Conservation (phyloP, 129 eudicot species). For the Escallonia herrerae region DNA sequence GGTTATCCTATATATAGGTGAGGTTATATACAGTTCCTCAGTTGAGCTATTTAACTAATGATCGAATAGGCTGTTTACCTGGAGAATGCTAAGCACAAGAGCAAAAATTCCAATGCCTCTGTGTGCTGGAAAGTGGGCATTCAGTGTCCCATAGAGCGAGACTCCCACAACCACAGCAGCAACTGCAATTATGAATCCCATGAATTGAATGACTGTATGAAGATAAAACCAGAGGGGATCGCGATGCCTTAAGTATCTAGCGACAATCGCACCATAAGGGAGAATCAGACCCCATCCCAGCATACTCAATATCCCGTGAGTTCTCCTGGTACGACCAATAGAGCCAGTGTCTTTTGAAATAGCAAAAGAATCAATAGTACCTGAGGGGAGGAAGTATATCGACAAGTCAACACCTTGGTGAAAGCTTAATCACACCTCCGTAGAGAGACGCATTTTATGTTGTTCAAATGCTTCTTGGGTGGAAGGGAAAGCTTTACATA, state of each 20-base stretch:
- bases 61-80: slow-evolving; percentile 28
- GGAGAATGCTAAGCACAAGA: slow-evolving; percentile 63
- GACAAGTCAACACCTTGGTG: background rate
- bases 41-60: too few relatives aligned
- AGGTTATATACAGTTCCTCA: too few relatives aligned
- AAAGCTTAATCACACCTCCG: background rate
- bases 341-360: slow-evolving; percentile 14
- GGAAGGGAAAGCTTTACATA: too few relatives aligned
- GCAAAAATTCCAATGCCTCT: slow-evolving; percentile 72
- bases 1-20: background rate
- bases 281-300: slow-evolving; percentile 79
- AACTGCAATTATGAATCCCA: slow-evolving; percentile 61
- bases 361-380: slow-evolving; percentile 25
- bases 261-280: slow-evolving; percentile 74
- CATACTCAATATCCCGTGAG: slow-evolving; percentile 73
- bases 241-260: slow-evolving; percentile 64
- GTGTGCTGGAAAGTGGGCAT: slow-evolving; percentile 55
- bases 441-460: background rate
- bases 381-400: slow-evolving; percentile 21
- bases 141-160: slow-evolving; percentile 38
- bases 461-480: background rate
- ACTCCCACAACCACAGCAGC: slow-evolving; percentile 65
- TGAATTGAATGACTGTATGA: slow-evolving; percentile 57
- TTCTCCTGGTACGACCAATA: slow-evolving; percentile 24
- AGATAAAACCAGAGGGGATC: slow-evolving; percentile 75